Base-by-base conservation (phyloP, 2,329 filamentous ascomycete species). In the Ampelomyces quisqualis region DNA sequence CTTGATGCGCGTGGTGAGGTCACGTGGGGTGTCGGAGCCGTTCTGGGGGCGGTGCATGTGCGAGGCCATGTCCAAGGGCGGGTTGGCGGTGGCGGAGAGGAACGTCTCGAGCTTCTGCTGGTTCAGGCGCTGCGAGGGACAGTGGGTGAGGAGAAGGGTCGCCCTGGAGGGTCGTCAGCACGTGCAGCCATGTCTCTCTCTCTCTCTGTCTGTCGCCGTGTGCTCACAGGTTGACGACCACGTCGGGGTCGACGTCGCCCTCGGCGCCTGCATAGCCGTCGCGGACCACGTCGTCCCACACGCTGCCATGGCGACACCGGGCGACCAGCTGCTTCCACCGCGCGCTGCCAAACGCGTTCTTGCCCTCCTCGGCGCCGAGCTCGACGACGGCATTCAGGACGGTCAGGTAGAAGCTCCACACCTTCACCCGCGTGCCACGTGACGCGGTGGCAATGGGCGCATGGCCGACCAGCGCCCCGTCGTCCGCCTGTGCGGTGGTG, bases 371-470 rank as follows among this genome's bases (percentile, higher is more conserved):
- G 2, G 87, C 77, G 40, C 90, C 89, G 62, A 97, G 76, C 61
- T 97, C 91, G 23, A 95, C 76, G 50, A 96, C 86, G 26, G 89
- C 86, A 72, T 96, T 95, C 49, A 97, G 76, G 35, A 96, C 85
- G 13, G 90, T 95, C 52, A 97, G 79, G 67, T 97, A 98, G 59
- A 98, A 78, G 68, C 90, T 95, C 93, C 93, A 98, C 50, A 97
- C 86, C 70, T 97, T 98, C 68, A 95, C 86, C 52, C 90, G 78
- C 42, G 88, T 93, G 21, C 84, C 86, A 53, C 86, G 82, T 28
- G 87, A 90, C 38, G 89, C 89, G 49, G 78, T 81, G 38, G 88
- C 85, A 38, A 96, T 82, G 4, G 90, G 88, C 19, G 89, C 85
- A 19, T 80, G 55, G 46, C 55, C 53, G 10, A 51, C 47, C 7